These are phyloP conservation scores for Porogramme epimiltina DNA, from an alignment of 1,284 basidiomycete genomes.

Conservation along the genomic window DNA sequence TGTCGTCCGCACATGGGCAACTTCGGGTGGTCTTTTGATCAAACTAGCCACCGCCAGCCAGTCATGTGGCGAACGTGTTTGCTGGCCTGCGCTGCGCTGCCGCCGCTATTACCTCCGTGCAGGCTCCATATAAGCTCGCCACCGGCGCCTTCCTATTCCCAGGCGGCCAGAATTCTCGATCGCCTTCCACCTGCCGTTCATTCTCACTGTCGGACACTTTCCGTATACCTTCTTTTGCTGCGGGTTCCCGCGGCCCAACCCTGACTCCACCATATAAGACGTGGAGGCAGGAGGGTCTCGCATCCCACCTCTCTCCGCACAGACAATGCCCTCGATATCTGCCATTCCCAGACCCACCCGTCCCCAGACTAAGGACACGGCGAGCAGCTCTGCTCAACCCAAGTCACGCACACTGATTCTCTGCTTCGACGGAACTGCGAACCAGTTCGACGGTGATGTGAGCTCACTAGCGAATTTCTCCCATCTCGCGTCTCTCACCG, in stretches of 20 bases:
- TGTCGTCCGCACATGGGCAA: too few species aligned
- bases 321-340: not conserved
- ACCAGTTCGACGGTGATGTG: constrained; percentile 47
- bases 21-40: too few species aligned
- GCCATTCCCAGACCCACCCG: not conserved
- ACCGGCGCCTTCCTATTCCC: not conserved
- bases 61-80: constrained; percentile 20
- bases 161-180: not conserved
- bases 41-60: not conserved
- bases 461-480: constrained; percentile 5
- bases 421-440: constrained; percentile 55
- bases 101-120: not conserved
- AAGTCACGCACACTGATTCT: constrained; percentile 44
- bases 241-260: not conserved
- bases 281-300: not conserved
- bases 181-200: not conserved
- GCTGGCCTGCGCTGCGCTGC: not conserved
- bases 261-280: not conserved
- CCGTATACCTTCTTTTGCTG: not conserved
- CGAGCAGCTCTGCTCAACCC: constrained; percentile 2
- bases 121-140: constrained; percentile 1
- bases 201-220: not conserved
- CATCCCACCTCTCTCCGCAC: not conserved
- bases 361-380: not conserved
- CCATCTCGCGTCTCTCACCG: not conserved